Evolutionary conservation across 148 eudicot genomes (phyloP), one percentile per base, ranked within the genome.

Genomic region (Rhododendron ferrugineum): DNA sequence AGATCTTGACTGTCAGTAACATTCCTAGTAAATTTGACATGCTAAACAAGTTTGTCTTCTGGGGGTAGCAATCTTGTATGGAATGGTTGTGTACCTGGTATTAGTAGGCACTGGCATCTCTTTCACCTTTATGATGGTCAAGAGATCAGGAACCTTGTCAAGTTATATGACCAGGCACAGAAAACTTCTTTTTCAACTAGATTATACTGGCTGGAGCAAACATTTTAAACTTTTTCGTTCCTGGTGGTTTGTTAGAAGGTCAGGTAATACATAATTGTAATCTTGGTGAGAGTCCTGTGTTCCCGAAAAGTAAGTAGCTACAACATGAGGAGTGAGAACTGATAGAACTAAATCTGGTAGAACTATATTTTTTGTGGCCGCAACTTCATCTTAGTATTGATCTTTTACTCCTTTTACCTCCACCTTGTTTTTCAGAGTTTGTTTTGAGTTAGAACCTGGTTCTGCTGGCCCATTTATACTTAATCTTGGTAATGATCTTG

Each of bases 371-470:
- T 6, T 26, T 22, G 42, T 68, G 34, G 10, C 30, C 34, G 32
- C 22, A 58, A 47, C 4, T 7, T 79, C 50, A 49, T 64, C 6
- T 11, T 42, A 58, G 8, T 58, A 4, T 75, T 70, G 44, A 54
- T 5, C 10, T 32, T 62, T 47, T 1, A n/a, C n/a, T 23, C 78
- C 54, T 78, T 70, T 66, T 11, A 8, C 52, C 22, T 78, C 76
- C 11, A 15, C 47, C 34, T 75, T 52, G 5, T 76, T 74, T 84
- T 86, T 78, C 88, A 93, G 98, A 88, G 98, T 93, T 80, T 92
- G 94, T 89, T 94, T 93, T 92, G 74, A 68, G 36, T 30, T 30
- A 13, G 74, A 68, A 68, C 37, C 37, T 26, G 72, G 72, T 64
- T 64, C 5, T 64, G 72, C 37, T 68, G 74, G 20, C 5, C 0